These are phyloP conservation scores for Blastocystis hominis DNA, from an alignment of 352 stramenopile species.

Conservation along the genomic window DNA sequence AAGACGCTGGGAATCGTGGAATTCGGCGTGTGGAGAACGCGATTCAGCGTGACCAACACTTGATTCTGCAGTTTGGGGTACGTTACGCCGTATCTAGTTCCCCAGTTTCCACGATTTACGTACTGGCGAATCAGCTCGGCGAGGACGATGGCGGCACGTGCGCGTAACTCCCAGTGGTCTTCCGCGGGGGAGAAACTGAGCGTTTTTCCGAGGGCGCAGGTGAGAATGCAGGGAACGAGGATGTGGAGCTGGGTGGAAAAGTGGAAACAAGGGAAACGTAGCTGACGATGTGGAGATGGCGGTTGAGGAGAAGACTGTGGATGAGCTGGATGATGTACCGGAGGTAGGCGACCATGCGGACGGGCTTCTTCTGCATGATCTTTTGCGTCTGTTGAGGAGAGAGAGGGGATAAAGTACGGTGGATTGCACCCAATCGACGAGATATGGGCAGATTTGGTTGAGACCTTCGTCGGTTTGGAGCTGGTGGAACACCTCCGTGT, in stretches of 20 bases:
- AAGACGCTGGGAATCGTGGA: not conserved
- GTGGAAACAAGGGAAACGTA: not conserved
- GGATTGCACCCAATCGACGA: slow-evolving; percentile 43
- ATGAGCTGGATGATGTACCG: slow-evolving; percentile 26
- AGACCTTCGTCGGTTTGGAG: slow-evolving; percentile 25
- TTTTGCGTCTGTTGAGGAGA: not conserved
- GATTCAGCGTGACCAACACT: slow-evolving; percentile 12
- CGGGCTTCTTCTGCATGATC: not conserved
- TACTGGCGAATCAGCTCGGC: not conserved
- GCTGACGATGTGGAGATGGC: not conserved
- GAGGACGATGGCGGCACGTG: not conserved
- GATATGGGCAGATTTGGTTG: slow-evolving; percentile 32
- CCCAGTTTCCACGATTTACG: too few relatives aligned
- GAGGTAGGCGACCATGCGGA: not conserved
- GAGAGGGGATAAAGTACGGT: not conserved
- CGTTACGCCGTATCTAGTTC: not conserved
- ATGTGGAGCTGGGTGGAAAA: not conserved
- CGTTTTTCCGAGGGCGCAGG: not conserved
- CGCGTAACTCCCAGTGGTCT: slow-evolving; percentile 9
- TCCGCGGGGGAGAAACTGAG: not conserved
- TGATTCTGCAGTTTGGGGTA: slow-evolving; percentile 35
- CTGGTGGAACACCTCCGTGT: slow-evolving; percentile 33
- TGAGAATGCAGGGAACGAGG: slow-evolving; percentile 15
- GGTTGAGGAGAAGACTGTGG: slow-evolving; percentile 16
- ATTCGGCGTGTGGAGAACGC: slow-evolving; percentile 8